phyloP scores from a whole-genome alignment of 2,329 filamentous ascomycete genomes.

The Furcasterigmium furcatum region DNA sequence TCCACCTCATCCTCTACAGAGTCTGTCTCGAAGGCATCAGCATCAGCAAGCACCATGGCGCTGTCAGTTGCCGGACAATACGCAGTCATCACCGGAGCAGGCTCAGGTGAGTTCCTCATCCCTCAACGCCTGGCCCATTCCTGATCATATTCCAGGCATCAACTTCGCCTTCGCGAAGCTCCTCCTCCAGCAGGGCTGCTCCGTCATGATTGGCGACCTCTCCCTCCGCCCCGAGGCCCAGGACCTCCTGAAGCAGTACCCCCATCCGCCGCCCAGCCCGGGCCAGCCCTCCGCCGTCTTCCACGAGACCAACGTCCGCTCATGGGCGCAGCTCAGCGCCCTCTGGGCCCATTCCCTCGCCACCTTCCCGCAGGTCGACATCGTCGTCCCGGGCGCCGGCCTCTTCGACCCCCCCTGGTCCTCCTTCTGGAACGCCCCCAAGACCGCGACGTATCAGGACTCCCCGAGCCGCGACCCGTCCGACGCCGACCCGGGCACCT shows the following conservation, averaged over 20 bases:
- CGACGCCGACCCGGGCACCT: slow-evolving; percentile 24
- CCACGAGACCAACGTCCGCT: slow-evolving; percentile 30
- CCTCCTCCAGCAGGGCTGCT: slow-evolving; percentile 29
- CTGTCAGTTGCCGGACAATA: slow-evolving; percentile 20
- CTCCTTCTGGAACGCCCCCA: slow-evolving; percentile 31
- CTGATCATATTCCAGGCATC: slow-evolving; percentile 23
- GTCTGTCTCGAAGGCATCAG: no score
- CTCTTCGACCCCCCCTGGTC: slow-evolving; percentile 31
- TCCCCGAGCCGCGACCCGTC: slow-evolving; percentile 20
- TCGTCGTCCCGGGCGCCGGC: slow-evolving; percentile 32
- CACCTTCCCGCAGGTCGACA: slow-evolving; percentile 25
- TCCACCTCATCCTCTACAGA: no score
- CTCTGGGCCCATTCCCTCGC: slow-evolving; percentile 24
- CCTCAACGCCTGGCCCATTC: neutral
- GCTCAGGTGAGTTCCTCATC: slow-evolving; percentile 15
- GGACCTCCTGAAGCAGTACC: slow-evolving; percentile 24
- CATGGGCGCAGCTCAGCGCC: slow-evolving; percentile 27
- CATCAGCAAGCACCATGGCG: slow-evolving; percentile 9
- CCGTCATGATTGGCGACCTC: slow-evolving; percentile 33
- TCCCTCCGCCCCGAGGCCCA: slow-evolving; percentile 28
- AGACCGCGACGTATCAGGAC: slow-evolving; percentile 21
- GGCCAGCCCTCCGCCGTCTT: slow-evolving; percentile 23
- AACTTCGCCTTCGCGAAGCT: slow-evolving; percentile 28
- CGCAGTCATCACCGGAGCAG: slow-evolving; percentile 15
- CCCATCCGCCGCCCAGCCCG: slow-evolving; percentile 11